Base-by-base conservation (phyloP, 768 basidiomycete species). In the Trametes meyenii region DNA sequence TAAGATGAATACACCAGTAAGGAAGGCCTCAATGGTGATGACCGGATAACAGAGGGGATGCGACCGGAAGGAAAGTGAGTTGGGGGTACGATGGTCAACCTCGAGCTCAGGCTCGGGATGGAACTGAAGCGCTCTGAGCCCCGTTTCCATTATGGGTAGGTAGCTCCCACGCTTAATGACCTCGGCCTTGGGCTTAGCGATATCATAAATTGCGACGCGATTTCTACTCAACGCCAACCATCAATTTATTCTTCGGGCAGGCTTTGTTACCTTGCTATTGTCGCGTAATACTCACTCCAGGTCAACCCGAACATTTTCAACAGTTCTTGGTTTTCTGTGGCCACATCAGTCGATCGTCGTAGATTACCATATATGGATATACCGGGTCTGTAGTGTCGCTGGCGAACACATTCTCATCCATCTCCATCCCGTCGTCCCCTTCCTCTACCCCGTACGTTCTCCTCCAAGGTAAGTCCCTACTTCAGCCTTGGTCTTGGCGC, bases 341-440 rank as follows among this genome's bases (percentile, higher is more conserved):
- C 40, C 13, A n/a, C 45, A 57, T 57, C 48, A 58, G 49, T 58
- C 40, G 42, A 58, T 58, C 50, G 43, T 26, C 55, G 49, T 21
- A n/a, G 40, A 21, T 12, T 53, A 10, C 62, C 56, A 55, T 58
- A 49, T 63, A 43, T 54, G 62, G 62, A 43, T 40, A 58, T 58
- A 62, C 62, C 36, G 42, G 38, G 55, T 55, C 48, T 55, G 54
- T 62, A 55, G 55, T 48, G 56, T 58, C 46, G 57, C 52, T 63
- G 56, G 57, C 62, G 56, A 33, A 51, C 44, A 33, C 33, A 43
- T 44, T 33, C 49, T 38, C 17, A 33, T 29, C 39, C 21, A 21
- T 4, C 5, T 58, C 56, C 46, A 19, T 19, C 40, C 6, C 39
- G 39, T 56, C 35, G 17, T 35, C 46, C 17, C 48, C 43, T 23